Evolutionary conservation across 2,329 filamentous ascomycete species (phyloP).

Genomic region (Claviceps humidiphila): DNA sequence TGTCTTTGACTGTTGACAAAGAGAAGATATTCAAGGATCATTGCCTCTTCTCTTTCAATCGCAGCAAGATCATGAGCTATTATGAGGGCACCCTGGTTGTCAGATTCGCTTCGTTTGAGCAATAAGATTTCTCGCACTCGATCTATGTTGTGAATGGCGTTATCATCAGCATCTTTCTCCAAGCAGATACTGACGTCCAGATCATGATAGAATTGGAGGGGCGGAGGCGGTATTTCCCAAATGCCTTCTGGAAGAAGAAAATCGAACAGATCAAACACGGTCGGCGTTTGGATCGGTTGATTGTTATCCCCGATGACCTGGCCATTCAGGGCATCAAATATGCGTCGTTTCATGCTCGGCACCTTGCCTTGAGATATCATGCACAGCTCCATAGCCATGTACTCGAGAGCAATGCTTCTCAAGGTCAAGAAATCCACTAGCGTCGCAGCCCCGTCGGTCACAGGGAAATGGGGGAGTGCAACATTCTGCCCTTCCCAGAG

Average conservation of each 20-base stretch:
- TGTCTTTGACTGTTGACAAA: slow-evolving; percentile 51
- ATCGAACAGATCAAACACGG: slow-evolving; percentile 86
- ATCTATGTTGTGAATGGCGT: slow-evolving; percentile 51
- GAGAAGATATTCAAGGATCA: slow-evolving; percentile 46
- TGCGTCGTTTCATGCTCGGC: slow-evolving; percentile 54
- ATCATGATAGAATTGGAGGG: slow-evolving; percentile 47
- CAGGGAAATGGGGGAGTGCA: slow-evolving; percentile 51
- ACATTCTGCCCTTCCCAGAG: slow-evolving; percentile 61
- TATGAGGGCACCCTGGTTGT: slow-evolving; percentile 34
- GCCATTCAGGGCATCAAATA: slow-evolving; percentile 65
- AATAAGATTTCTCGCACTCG: slow-evolving; percentile 63
- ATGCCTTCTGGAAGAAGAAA: slow-evolving; percentile 50
- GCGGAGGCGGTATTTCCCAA: slow-evolving; percentile 39
- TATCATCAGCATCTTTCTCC: slow-evolving; percentile 43
- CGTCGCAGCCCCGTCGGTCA: slow-evolving; percentile 51
- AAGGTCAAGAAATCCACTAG: slow-evolving; percentile 67
- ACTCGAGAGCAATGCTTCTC: slow-evolving; percentile 69
- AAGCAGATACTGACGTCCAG: slow-evolving; percentile 55
- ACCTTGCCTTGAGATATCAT: slow-evolving; percentile 57
- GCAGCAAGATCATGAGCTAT: slow-evolving; percentile 33
- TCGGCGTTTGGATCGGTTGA: slow-evolving; percentile 53
- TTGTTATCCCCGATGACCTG: slow-evolving; percentile 54
- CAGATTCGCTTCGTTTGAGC: slow-evolving; percentile 51
- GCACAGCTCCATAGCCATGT: slow-evolving; percentile 74
- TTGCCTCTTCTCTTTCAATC: slow-evolving; percentile 44